Conservation (phyloP, 805 yeast species). For the Metschnikowia matae region DNA sequence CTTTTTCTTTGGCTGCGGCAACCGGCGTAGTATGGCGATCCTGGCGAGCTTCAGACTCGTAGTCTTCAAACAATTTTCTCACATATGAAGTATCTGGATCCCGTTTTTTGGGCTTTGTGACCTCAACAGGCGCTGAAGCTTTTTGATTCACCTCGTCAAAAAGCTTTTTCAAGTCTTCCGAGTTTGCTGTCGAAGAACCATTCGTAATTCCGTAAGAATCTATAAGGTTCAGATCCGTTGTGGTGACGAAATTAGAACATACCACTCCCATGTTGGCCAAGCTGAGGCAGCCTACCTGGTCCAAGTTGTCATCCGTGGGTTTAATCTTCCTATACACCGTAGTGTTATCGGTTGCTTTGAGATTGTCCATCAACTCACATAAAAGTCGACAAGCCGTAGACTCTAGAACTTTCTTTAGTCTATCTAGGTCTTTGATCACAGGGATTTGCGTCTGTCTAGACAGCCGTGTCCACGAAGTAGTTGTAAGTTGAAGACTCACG, state of each 20-base stretch:
- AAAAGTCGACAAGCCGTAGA: constrained; percentile 35
- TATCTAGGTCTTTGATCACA: constrained; percentile 33
- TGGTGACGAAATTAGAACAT: constrained; percentile 50
- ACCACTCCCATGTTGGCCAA: constrained; percentile 48
- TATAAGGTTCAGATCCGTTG: constrained; percentile 31
- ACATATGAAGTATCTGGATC: constrained; percentile 15
- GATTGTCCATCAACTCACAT: constrained; percentile 34
- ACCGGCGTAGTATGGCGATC: background rate
- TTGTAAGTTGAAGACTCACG: constrained; percentile 37
- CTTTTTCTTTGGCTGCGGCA: constrained; percentile 5
- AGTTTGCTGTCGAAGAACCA: background rate
- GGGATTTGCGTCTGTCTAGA: constrained; percentile 43
- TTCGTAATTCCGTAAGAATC: constrained; percentile 25
- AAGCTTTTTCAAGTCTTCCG: constrained; percentile 7
- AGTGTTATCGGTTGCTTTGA: constrained; percentile 21
- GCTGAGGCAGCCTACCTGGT: constrained; percentile 34
- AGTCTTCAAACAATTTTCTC: constrained; percentile 18
- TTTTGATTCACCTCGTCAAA: constrained; percentile 14
- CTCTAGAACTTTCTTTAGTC: constrained; percentile 22
- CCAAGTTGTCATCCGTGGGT: constrained; percentile 16
- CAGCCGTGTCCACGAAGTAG: constrained; percentile 20
- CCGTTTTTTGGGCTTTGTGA: constrained; percentile 4
- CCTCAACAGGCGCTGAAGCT: background rate
- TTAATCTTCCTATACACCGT: constrained; percentile 18
- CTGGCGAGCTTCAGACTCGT: constrained; percentile 13